Evolutionary conservation across 257 asterid species (phyloP).

Genomic region (Fraxinus americana): DNA sequence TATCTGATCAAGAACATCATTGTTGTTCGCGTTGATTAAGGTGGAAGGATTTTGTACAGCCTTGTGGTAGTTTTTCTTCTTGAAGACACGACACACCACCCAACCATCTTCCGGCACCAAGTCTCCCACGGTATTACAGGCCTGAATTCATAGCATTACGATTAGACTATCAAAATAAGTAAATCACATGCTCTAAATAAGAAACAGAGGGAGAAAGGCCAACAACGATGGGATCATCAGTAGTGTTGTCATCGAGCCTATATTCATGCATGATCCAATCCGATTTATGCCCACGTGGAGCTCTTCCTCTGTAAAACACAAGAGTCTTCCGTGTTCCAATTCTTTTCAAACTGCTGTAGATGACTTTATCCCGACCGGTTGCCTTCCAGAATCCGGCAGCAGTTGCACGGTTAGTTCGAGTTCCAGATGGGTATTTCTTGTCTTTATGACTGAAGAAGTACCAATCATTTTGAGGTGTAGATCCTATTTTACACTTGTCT

Average conservation of each 20-base stretch:
- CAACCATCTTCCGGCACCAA: slow-evolving; percentile 74
- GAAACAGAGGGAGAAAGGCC: background rate
- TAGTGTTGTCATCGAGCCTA: slow-evolving; percentile 25
- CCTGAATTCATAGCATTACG: slow-evolving; percentile 29
- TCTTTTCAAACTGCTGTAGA: slow-evolving; percentile 22
- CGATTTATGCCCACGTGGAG: slow-evolving; percentile 32
- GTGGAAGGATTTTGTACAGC: slow-evolving; percentile 47
- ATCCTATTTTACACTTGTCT: slow-evolving; percentile 31
- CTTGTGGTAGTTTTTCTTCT: slow-evolving; percentile 90
- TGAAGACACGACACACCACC: slow-evolving; percentile 98
- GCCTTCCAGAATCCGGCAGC: slow-evolving; percentile 40
- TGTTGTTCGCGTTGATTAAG: slow-evolving; percentile 29
- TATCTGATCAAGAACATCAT: slow-evolving; percentile 66
- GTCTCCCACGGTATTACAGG: slow-evolving; percentile 32
- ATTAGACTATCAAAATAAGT: background rate
- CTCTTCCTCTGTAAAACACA: slow-evolving; percentile 36
- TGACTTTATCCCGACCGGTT: slow-evolving; percentile 33
- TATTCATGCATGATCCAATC: slow-evolving; percentile 42
- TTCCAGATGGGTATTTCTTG: slow-evolving; percentile 32
- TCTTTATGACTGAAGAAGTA: slow-evolving; percentile 38
- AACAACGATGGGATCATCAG: background rate
- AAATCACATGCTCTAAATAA: background rate
- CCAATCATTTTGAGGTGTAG: slow-evolving; percentile 28
- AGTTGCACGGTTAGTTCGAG: slow-evolving; percentile 34
- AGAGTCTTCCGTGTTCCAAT: slow-evolving; percentile 36